Evolutionary conservation across 2,329 filamentous ascomycete genomes (phyloP), one percentile per base, ranked within the genome.

Genomic region (Fonsecaea monophora): DNA sequence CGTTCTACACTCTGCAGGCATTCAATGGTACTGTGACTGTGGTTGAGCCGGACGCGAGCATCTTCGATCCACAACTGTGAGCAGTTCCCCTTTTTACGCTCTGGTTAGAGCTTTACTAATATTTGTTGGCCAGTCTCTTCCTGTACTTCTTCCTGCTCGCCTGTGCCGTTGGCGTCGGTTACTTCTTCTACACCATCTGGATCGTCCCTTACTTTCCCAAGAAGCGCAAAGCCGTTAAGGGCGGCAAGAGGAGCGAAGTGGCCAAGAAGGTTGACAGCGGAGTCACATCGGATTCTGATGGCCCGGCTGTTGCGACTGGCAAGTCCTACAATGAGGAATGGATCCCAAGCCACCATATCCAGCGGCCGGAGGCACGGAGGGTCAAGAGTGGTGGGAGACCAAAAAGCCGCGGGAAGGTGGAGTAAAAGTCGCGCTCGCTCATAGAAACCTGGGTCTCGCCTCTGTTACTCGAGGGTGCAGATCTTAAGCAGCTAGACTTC

Each of bases 181-280:
- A 94, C 88, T 97, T 97, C 81, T 92, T 97, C 82, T 99, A 99
- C 87, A 95, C 90, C 84, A 96, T 94, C 76, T 98, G 94, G 93
- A 91, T 99, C 81, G 92, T 93, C 75, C 90, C 93, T 13, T 91
- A 99, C 77, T 97, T 98, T 85, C 94, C 95, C 57, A 92, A 88
- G 80, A 83, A 82, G 75, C 68, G 70, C 45, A 71, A 69, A 64
- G 48, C 53, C 30, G 48, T 48, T 37, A 61, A 61, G 32, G 83
- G 84, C 69, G 84, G 83, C 73, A 87, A 87, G 79, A 82, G 82
- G 69, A 35, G 42, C 18, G 59, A 61, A 15, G 21, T 50, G 59
- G 79, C 80, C 73, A 92, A 91, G 85, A 90, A 91, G 82, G 83
- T 84, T 68, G 89, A 91, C 64, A 83, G 84, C 57, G 79, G 80